Conservation (phyloP, 2,329 filamentous ascomycete species). For the Aaosphaeria pasadenensis region DNA sequence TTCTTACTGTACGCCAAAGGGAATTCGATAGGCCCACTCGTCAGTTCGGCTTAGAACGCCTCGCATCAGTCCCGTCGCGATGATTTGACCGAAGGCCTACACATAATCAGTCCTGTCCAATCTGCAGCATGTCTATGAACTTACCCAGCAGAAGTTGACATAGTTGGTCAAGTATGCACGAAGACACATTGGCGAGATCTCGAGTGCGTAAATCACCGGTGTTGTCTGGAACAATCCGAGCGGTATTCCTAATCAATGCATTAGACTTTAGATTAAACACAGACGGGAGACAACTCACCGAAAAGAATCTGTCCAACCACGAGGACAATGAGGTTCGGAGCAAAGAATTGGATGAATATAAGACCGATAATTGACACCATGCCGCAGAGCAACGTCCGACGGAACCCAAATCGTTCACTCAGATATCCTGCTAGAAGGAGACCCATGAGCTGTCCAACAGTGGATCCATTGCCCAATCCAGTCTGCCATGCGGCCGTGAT, state of each 20-base stretch:
- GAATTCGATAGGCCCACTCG: not conserved
- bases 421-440: not conserved
- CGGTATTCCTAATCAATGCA: not conserved
- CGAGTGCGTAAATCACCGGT: not conserved
- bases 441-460: not conserved
- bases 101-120: too few species aligned
- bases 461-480: not conserved
- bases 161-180: constrained; percentile 57
- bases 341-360: not conserved
- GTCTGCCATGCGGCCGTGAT: not conserved
- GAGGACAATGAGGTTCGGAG: not conserved
- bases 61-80: not conserved
- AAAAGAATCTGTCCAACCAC: not conserved
- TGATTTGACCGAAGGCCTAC: not conserved
- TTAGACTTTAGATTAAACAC: too few species aligned
- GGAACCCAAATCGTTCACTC: not conserved
- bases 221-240: not conserved
- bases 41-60: not conserved
- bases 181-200: constrained; percentile 66
- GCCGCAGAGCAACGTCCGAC: not conserved
- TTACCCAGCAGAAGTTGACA: constrained; percentile 71
- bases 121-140: too few species aligned
- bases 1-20: not conserved
- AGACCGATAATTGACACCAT: not conserved
- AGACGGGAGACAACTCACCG: too few species aligned